Evolutionary conservation across 1,139 yeast species (phyloP), one percentile per base, ranked within the genome.

Genomic region (Kurtzmaniella quercitrusa): DNA sequence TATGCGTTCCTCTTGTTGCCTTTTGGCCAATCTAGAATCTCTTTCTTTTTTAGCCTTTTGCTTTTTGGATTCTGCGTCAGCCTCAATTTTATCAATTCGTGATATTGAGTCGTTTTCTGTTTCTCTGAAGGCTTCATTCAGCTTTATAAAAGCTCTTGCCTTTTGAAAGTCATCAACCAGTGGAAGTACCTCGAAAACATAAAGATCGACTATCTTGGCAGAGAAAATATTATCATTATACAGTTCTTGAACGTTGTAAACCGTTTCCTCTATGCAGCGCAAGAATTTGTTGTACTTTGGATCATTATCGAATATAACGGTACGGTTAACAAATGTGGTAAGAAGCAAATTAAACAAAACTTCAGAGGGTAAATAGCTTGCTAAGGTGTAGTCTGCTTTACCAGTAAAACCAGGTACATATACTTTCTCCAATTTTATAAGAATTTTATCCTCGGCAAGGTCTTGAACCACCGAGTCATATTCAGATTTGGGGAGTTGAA

Each of bases 181-280:
- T 1, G 74, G 72, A 37, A 69, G 58, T 1, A 70, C 61, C 47
- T 69, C 68, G 49, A 63, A 66, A 7, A 66, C 61, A 42, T 61
- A 63, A 46, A 70, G 57, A 36, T 70, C 68, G 9, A 62, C 46
- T 39, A 69, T 52, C 38, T 62, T 59, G 21, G 46, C 50, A 33
- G 54, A 44, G 42, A 55, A 59, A 33, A 47, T 14, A 19, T 34
- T 26, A 9, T 14, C 12, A 15, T 40, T 36, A 12, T 18, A 53
- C 38, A 61, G 65, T 2, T 50, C 45, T 6, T 21, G 32, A 14
- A 39, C 36, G n/a, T 33, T 14, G 15, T 26, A 35, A 30, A 20
- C 39, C 30, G 26, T 19, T 19, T 34, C 37, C 20, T 34, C 37
- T 5, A 34, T 19, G 17, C 34, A 30, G 11, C 37, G 37, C 14